Conservation (phyloP, 2,329 filamentous ascomycete genomes). For the Penicillium olsonii region DNA sequence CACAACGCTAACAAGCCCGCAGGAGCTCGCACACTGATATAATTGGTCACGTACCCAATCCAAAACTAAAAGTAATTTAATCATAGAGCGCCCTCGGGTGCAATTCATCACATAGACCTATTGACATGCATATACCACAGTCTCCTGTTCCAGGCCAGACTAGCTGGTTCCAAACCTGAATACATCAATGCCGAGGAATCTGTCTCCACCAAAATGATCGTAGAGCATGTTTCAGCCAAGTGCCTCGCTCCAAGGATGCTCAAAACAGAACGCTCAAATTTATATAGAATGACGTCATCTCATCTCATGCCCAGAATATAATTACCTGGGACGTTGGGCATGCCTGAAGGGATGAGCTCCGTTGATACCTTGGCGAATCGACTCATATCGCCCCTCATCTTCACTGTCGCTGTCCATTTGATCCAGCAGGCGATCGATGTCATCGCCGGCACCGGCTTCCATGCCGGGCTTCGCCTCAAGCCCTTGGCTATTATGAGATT, state of each 20-base stretch:
- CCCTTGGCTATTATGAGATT: conserved; percentile 9
- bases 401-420: conserved; percentile 44
- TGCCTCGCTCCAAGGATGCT: background rate
- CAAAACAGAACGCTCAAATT: background rate
- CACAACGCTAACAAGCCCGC: conserved; percentile 1
- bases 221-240: background rate
- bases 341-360: conserved; percentile 8
- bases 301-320: background rate
- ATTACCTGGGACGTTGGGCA: conserved; percentile 11
- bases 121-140: conserved; percentile 1
- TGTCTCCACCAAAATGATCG: background rate
- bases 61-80: conserved; percentile 6
- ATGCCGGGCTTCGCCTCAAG: conserved; percentile 19
- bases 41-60: background rate
- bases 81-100: background rate
- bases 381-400: conserved; percentile 27
- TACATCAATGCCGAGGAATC: background rate
- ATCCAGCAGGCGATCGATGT: conserved; percentile 44
- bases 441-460: conserved; percentile 39
- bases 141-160: background rate
- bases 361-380: conserved; percentile 14
- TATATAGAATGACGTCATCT: background rate
- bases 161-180: background rate
- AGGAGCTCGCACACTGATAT: conserved; percentile 23
- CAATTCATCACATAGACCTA: conserved; percentile 2